Base-by-base conservation (phyloP, 495 filamentous ascomycete species). In the Hypoxylon subgilvum region DNA sequence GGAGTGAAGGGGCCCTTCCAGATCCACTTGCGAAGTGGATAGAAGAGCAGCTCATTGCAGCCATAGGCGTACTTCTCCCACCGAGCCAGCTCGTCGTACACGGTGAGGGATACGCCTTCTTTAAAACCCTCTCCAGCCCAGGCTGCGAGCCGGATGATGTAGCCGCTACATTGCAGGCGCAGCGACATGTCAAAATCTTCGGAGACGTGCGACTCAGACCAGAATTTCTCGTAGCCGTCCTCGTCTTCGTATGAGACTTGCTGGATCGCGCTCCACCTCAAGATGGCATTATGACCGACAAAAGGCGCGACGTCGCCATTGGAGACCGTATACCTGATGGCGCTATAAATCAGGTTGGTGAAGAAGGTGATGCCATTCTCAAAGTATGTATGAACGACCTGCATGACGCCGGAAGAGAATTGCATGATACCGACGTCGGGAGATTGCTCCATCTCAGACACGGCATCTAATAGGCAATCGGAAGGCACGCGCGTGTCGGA, bases 41-140 rank as follows among this genome's bases (percentile, higher is more conserved):
- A 76, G 79, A 92, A 92, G 56, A 92, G 79, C 38, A 92, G 73
- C 69, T 92, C 89, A 75, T 87, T 90, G 69, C 89, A 92, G n/a
- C 89, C 89, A 66, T 92, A 92, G 3, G 89, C 89, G 70, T 92
- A 92, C 71, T 92, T 92, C 63, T 92, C 88, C 88, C 88, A 92
- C 23, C 89, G 86, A 3, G 87, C 85, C 18, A 92, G 75, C 67
- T 92, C 89, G 69, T 92, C 89, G 71, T 92, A 92, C 22, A 92
- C 89, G 6, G 89, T 92, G 8, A 92, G 77, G 9, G 89, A 92
- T 19, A 92, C 89, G 56, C 89, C 89, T 67, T 92, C 89, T 69
- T 91, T 91, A 76, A 90, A 92, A 41, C 86, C 89, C 19, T 89
- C 83, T 40, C 84, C 84, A 17, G 85, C 81, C 78, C 87, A 92